Conservation (phyloP, 148 eudicot genomes). For the Amaranthus hypochondriacus region DNA sequence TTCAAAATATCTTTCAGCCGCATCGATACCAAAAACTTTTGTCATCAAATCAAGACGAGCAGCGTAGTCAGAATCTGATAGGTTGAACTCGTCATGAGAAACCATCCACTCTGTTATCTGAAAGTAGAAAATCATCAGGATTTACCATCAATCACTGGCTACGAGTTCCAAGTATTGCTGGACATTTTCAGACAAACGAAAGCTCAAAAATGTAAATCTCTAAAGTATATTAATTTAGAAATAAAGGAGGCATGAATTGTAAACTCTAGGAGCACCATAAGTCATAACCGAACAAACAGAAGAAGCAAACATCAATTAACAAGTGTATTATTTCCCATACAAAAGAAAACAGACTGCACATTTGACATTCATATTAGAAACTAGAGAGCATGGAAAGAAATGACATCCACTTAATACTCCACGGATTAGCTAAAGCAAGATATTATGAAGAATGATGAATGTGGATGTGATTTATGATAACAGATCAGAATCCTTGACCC, state of each 20-base stretch:
- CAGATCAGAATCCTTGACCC: not conserved
- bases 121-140: constrained; percentile 16
- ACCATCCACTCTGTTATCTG: constrained; percentile 99
- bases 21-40: constrained; percentile 86
- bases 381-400: not conserved
- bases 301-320: not conserved
- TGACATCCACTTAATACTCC: not conserved
- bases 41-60: constrained; percentile 81
- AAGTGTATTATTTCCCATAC: not conserved
- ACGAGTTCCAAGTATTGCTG: not conserved
- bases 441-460: not conserved
- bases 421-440: not conserved
- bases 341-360: not conserved
- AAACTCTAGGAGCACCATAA: constrained; percentile 1
- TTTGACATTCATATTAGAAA: not conserved
- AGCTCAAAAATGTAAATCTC: not conserved
- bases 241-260: not conserved
- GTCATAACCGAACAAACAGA: not conserved
- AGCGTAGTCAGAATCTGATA: constrained; percentile 82
- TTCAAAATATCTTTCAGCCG: constrained; percentile 89
- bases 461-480: not conserved
- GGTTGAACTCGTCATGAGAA: constrained; percentile 50
- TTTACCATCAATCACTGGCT: not conserved
- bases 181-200: not conserved
- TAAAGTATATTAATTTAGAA: not conserved